Evolutionary conservation across 1,139 yeast species (phyloP).

Genomic region (Hansenula sp.): DNA sequence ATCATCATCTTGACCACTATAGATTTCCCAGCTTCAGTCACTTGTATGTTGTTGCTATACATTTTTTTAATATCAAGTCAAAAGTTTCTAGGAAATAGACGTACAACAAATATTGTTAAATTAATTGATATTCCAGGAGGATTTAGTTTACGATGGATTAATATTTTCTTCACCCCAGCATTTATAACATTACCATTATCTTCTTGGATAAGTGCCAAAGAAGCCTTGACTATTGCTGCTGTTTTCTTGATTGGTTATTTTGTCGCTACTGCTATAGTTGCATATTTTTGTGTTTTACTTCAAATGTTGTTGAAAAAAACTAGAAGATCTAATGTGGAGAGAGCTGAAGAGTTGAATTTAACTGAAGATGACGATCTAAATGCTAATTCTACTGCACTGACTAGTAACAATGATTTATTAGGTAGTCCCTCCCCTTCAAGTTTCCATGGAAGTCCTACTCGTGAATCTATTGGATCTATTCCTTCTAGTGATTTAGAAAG

Average conservation of each 20-base stretch:
- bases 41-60: slow-evolving; percentile 66
- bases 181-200: slow-evolving; percentile 69
- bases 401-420: not conserved
- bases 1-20: slow-evolving; percentile 45
- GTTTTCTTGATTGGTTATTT: slow-evolving; percentile 66
- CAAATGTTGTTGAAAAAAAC: slow-evolving; percentile 28
- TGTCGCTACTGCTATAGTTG: slow-evolving; percentile 44
- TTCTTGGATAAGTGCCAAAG: slow-evolving; percentile 56
- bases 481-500: slow-evolving; percentile 2
- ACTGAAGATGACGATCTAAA: slow-evolving; percentile 13
- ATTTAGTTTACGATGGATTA: slow-evolving; percentile 72
- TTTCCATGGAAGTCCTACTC: not conserved
- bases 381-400: slow-evolving; percentile 7
- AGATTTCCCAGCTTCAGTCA: slow-evolving; percentile 69
- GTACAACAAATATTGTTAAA: slow-evolving; percentile 38
- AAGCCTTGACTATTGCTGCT: slow-evolving; percentile 70
- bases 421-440: not conserved
- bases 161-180: slow-evolving; percentile 73
- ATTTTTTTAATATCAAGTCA: slow-evolving; percentile 38
- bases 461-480: not conserved
- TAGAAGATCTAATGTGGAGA: slow-evolving; percentile 18
- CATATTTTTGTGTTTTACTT: slow-evolving; percentile 38
- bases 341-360: slow-evolving; percentile 24
- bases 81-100: slow-evolving; percentile 30
- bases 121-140: slow-evolving; percentile 62